phyloP scores from a whole-genome alignment of 208 protist genomes.

The Wallacemonas collosoma region DNA sequence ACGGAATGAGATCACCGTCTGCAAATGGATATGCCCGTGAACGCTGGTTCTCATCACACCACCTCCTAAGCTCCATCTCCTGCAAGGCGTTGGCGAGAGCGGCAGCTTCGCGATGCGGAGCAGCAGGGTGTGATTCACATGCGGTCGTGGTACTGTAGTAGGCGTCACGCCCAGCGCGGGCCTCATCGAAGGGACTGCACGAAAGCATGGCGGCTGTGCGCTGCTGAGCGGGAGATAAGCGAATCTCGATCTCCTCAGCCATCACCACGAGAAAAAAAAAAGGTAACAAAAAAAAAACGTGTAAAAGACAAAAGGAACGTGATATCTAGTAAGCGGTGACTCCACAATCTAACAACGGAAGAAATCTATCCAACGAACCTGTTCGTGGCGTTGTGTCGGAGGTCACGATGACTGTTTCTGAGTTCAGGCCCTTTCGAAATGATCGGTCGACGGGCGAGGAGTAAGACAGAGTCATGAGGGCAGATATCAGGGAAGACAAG shows the following conservation, averaged over 20 bases:
- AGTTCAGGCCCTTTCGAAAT: no score
- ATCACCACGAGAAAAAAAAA: not conserved
- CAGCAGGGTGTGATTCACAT: not conserved
- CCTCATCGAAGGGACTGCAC: conserved; percentile 8
- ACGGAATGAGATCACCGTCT: not conserved
- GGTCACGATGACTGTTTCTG: no score
- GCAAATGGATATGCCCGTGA: no score
- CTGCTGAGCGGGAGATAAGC: not conserved
- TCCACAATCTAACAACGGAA: no score
- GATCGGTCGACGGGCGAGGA: no score
- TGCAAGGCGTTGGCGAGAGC: not conserved
- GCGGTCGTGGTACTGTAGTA: not conserved
- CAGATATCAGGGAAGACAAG: no score
- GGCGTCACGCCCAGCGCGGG: not conserved
- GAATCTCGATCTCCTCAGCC: conserved; percentile 1
- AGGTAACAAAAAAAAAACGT: not conserved
- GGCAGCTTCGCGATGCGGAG: not conserved
- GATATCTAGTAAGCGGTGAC: no score
- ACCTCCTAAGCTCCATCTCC: conserved; percentile 9
- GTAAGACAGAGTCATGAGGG: no score
- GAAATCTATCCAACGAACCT: no score
- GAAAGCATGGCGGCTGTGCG: not conserved
- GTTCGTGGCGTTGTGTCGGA: no score
- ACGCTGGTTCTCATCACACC: not conserved
- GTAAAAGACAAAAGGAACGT: not conserved